phyloP scores from a whole-genome alignment of 805 yeast genomes.

The Lipomyces sp. region DNA sequence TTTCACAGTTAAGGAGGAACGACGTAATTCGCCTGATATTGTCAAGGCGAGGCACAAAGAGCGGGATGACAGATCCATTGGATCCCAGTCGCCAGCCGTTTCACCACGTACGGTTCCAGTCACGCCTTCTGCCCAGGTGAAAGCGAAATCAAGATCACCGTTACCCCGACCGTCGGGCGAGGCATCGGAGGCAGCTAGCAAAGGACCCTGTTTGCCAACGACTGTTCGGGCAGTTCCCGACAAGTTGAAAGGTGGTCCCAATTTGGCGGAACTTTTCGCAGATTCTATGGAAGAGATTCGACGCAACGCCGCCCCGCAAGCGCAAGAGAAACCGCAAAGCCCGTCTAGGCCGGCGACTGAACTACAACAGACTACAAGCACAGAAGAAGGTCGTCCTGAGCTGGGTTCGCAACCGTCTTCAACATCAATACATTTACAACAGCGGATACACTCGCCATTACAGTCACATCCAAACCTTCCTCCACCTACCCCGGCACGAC shows the following conservation, averaged over 20 bases:
- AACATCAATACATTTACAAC: not conserved
- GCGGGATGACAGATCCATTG: slow-evolving; percentile 2
- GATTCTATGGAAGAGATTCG: slow-evolving; percentile 16
- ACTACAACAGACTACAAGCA: slow-evolving; percentile 11
- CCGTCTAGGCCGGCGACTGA: not conserved
- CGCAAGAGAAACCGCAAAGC: not conserved
- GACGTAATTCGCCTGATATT: slow-evolving; percentile 6
- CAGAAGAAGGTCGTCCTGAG: not conserved
- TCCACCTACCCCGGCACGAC: slow-evolving; percentile 8
- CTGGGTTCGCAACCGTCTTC: not conserved
- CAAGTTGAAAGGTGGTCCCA: slow-evolving; percentile 25
- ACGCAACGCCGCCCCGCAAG: not conserved
- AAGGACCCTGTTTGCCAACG: not conserved
- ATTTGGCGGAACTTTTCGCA: slow-evolving; percentile 29
- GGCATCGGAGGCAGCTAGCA: slow-evolving; percentile 2
- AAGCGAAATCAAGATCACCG: not conserved
- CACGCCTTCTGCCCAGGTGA: not conserved
- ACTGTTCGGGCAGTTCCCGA: not conserved
- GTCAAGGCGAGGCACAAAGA: slow-evolving; percentile 3
- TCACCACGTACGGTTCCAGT: not conserved
- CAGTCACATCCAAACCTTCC: not conserved
- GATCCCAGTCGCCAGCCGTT: not conserved
- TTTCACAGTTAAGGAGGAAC: not conserved
- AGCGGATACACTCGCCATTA: slow-evolving; percentile 2
- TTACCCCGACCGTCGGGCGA: not conserved